Evolutionary conservation across 2,329 filamentous ascomycete species (phyloP).

Genomic region (Metarhizium robertsii): DNA sequence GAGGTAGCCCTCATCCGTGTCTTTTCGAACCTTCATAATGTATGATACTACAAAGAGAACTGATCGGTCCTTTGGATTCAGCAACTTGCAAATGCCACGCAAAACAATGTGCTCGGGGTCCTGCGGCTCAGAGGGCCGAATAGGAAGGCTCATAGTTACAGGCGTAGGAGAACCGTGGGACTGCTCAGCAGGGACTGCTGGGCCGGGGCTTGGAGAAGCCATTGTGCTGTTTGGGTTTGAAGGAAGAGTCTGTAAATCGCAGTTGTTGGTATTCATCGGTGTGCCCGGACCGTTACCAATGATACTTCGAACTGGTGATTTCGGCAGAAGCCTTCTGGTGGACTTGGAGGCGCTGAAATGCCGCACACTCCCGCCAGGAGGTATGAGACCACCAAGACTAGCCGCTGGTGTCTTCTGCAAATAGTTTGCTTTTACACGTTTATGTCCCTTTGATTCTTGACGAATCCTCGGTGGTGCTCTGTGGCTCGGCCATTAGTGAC

Average conservation of each 20-base stretch:
- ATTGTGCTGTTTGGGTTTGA: not conserved
- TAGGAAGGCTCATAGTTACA: not conserved
- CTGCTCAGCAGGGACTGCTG: not conserved
- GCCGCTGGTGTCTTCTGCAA: not conserved
- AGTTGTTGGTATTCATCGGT: not conserved
- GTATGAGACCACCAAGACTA: slow-evolving; percentile 2
- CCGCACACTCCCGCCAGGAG: not conserved
- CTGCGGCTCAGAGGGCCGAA: not conserved
- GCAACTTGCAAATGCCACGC: slow-evolving; percentile 10
- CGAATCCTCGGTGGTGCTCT: slow-evolving; percentile 9
- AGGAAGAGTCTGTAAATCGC: not conserved
- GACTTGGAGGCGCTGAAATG: not conserved
- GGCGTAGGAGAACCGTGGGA: not conserved
- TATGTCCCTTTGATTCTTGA: not conserved
- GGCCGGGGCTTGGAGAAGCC: not conserved
- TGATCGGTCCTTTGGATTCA: slow-evolving; percentile 4
- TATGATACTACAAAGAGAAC: slow-evolving; percentile 7
- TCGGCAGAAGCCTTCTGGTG: not conserved
- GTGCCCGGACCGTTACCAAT: not conserved
- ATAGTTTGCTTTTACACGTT: not conserved
- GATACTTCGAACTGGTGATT: not conserved
- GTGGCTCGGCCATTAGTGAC: not conserved
- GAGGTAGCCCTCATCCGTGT: slow-evolving; percentile 11
- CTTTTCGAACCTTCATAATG: slow-evolving; percentile 9
- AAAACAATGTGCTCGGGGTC: slow-evolving; percentile 10